phyloP scores from a whole-genome alignment of 768 basidiomycete genomes.

The Panaeolus cyanescens region DNA sequence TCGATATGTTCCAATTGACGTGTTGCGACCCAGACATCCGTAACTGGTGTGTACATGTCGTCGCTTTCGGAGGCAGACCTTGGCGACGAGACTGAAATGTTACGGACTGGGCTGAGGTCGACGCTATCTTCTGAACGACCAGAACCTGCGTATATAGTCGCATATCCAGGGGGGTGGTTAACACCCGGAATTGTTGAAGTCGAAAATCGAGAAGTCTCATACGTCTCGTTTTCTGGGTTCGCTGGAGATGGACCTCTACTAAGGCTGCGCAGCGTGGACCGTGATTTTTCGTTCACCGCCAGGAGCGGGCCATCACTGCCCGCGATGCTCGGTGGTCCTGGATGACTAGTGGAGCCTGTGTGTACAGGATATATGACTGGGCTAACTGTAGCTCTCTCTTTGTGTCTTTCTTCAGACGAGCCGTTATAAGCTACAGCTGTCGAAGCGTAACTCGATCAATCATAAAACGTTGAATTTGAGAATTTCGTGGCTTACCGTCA shows the following conservation, averaged over 20 bases:
- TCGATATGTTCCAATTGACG: not conserved
- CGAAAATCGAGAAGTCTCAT: too few species aligned
- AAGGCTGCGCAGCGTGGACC: too few species aligned
- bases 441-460: not conserved
- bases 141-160: not conserved
- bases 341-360: not conserved
- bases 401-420: not conserved
- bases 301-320: too few species aligned
- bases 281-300: too few species aligned
- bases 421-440: not conserved
- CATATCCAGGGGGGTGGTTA: not conserved
- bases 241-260: too few species aligned
- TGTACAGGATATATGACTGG: too few species aligned
- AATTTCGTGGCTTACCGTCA: not conserved
- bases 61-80: not conserved
- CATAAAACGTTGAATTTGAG: too few species aligned
- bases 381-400: too few species aligned
- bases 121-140: not conserved
- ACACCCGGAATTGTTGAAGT: too few species aligned
- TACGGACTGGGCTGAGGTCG: not conserved
- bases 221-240: too few species aligned
- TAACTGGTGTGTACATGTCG: not conserved
- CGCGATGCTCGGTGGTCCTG: not conserved
- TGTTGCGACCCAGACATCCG: not conserved
- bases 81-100: not conserved